Base-by-base conservation (phyloP, 345 rosid genomes). In the Cardiospermum halicacabum region DNA sequence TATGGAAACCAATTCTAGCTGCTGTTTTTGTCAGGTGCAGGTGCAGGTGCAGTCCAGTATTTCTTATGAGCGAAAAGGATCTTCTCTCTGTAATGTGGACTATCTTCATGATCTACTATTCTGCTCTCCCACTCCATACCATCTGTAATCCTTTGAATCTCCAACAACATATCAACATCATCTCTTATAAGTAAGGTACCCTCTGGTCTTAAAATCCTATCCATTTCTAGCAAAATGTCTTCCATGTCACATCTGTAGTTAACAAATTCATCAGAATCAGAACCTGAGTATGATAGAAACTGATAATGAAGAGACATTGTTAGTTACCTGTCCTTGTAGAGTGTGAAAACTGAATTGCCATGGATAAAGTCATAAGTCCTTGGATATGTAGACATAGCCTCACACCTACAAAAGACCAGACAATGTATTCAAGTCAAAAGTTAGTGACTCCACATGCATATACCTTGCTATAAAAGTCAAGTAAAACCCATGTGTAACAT, bases 381-480 rank as follows among this genome's bases (percentile, higher is more conserved):
- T 13, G 99, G 99, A 69, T 91, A 94, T 10, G 96, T 94, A 32
- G 99, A 94, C 99, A 94, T 89, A 34, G 99, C 97, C 70, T 94
- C 86, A 11, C 86, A 84, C 86, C 89, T 84, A 26, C 58, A 69
- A n/a, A n/a, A 58, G 6, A 26, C 11, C 18, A 18, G 69, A 69
- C 39, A 34, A 34, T 5, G n/a, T n/a, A 26, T 42, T 34, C 28
- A 5, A 11, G 47, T 16, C 16, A 43, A 15, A 26, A 34, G 37
- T 7, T 2, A 34, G 30, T 34, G 53, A 53, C 40, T 31, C 1
- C 56, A 48, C n/a, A n/a, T n/a, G n/a, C n/a, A n/a, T 57, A 58
- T 39, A 31, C 68, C 43, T 36, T 47, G 16, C 58, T 18, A 18
- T 60, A 40, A 22, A 54, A 30, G 7, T 19, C 50, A 5, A 28